Percentiles rank a stretch among this genome's conserved stretches.
These are phyloP conservation scores for Coniochaeta sp. DNA, from an alignment of 2,329 filamentous ascomycete species.

Conservation along the genomic window DNA sequence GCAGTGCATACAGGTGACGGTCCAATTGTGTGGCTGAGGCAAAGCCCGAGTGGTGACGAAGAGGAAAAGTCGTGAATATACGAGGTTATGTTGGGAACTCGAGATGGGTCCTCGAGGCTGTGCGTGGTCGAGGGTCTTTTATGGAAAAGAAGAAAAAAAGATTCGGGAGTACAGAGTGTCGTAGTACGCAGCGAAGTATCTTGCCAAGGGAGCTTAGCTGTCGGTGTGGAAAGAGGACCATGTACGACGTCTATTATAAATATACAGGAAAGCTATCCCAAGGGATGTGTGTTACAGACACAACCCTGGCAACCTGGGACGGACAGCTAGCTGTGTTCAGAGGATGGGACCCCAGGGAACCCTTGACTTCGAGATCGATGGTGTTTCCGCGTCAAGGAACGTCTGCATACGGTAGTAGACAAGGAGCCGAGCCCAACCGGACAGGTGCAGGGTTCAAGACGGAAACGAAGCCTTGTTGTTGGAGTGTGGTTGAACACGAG, in stretches of 20 bases:
- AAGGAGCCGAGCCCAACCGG: background rate
- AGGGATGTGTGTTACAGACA: background rate
- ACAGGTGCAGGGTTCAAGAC: background rate
- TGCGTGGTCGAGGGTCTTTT: background rate
- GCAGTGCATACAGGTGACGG: background rate
- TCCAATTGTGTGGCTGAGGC: background rate
- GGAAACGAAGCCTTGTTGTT: background rate
- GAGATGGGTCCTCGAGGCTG: background rate
- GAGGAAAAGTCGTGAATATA: background rate
- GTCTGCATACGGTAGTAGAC: too few species aligned
- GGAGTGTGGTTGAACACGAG: background rate
- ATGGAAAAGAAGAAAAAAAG: background rate
- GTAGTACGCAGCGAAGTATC: background rate
- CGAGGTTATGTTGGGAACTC: background rate
- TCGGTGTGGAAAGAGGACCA: background rate
- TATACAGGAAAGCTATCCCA: too few species aligned
- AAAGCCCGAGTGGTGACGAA: background rate
- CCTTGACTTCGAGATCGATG: background rate
- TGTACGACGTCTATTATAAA: background rate
- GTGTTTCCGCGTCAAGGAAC: background rate
- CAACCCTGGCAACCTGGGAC: background rate
- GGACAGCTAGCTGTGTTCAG: background rate
- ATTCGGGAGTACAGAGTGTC: background rate
- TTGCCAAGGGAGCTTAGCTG: too few species aligned
- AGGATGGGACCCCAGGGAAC: background rate